Base-by-base conservation (phyloP, 1,284 basidiomycete species). In the Coniferiporia weirii region DNA sequence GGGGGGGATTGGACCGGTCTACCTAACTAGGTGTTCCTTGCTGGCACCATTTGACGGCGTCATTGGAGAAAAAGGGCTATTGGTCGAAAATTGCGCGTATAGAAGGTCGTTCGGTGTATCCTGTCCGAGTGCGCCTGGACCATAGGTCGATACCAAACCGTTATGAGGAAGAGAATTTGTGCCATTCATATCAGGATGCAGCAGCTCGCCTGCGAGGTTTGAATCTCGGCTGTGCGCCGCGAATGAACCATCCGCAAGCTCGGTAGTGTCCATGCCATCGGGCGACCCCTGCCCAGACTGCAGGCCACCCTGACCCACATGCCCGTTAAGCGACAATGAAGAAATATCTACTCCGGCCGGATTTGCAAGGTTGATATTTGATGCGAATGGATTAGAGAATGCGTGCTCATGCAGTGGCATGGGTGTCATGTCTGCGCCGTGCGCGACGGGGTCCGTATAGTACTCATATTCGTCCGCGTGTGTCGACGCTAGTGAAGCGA, bases 381-480 rank as follows among this genome's bases (percentile, higher is more conserved):
- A 52, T 10, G 54, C 59, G 40, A 36, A 57, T 7, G 59, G 59
- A 17, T 61, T 61, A 13, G 59, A 61, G 51, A 61, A 56, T n/a
- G 43, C n/a, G 3, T 58, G n/a, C n/a, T n/a, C n/a, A n/a, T n/a
- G 43, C 8, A 58, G 20, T 10, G 38, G 36, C 9, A 17, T 49
- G 12, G 44, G 56, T 35, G 56, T 47, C 8, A 27, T 3, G 12
- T 56, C n/a, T 12, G 36, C 15, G 15, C 52, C 43, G 17, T 47
- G 50, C 9, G 19, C 17, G 13, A 32, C 34, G 15, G 17, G 45
- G 8, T 36, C 50, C 4, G 19, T 17, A 17, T 52, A 58, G 17
- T 36, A 52, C 1, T 53, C 50, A 15, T 60, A 46, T 27, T 27
- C 27, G 27, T 27, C 27, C 27, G 27, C 3, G 27, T 27, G 27